phyloP scores from a whole-genome alignment of 2,329 filamentous ascomycete species.

The Alternaria viburni region DNA sequence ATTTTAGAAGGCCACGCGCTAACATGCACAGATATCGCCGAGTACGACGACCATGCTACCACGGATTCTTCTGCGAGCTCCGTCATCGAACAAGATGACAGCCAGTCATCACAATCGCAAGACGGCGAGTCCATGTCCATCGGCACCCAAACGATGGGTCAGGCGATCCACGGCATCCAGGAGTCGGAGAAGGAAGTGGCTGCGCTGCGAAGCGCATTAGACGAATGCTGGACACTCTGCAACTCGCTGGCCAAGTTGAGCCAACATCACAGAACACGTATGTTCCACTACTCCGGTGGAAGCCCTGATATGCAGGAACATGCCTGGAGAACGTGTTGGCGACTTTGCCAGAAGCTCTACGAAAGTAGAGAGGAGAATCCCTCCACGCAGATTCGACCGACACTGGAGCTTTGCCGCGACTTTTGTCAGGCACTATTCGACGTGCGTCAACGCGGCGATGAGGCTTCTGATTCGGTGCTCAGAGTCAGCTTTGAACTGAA shows the following conservation, averaged over 20 bases:
- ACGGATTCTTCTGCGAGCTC: conserved; percentile 40
- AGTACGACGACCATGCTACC: conserved; percentile 49
- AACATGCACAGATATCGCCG: conserved; percentile 52
- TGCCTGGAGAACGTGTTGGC: conserved; percentile 95
- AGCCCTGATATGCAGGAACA: conserved; percentile 81
- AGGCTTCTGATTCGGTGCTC: conserved; percentile 82
- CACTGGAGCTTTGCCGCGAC: conserved; percentile 85
- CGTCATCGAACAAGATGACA: conserved; percentile 43
- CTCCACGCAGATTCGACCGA: conserved; percentile 72
- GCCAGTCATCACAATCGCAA: conserved; percentile 40
- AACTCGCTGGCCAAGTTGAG: conserved; percentile 88
- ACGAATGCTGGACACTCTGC: conserved; percentile 92
- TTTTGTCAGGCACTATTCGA: conserved; percentile 94
- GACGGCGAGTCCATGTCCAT: conserved; percentile 30
- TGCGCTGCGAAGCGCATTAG: conserved; percentile 76
- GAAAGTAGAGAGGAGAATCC: conserved; percentile 76
- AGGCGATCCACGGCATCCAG: conserved; percentile 64
- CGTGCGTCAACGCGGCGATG: conserved; percentile 77
- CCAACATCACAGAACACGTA: conserved; percentile 79
- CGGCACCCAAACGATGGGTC: conserved; percentile 49
- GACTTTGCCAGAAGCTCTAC: conserved; percentile 87
- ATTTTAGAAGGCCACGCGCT: conserved; percentile 7
- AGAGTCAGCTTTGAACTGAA: conserved; percentile 94
- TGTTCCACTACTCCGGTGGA: conserved; percentile 73
- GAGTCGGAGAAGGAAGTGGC: conserved; percentile 67